Base-by-base conservation (phyloP, 2,329 filamentous ascomycete species). In the Colletotrichum tofieldiae region DNA sequence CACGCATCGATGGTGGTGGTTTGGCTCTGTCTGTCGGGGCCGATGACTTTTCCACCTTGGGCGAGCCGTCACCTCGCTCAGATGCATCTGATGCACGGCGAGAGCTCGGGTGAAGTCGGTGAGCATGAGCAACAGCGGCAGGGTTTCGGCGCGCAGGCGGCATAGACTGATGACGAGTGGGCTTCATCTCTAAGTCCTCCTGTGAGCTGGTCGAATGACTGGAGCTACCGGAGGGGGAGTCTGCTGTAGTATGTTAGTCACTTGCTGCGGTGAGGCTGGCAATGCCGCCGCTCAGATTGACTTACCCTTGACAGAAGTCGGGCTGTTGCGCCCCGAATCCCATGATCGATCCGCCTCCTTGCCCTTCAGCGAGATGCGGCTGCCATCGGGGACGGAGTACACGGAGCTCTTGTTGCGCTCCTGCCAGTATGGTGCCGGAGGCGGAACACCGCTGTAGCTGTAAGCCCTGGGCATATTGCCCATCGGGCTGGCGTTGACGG, bases 361-460 rank as follows among this genome's bases (percentile, higher is more conserved):
- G 49, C 85, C 84, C 77, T 86, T 86, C 43, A 78, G 67, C 6
- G 83, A 82, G 2, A 73, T 76, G 67, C 18, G 76, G 65, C 75
- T 63, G 37, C 76, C 72, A 23, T 78, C 77, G 0, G 78, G 76
- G 23, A 77, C 71, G 0, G 78, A 74, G 75, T 83, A 82, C 49
- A 78, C 74, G n/a, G 80, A 75, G 3, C 82, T 80, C 20, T 77
- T 79, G 54, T 73, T 76, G 29, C 77, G 76, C 29, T 78, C 75
- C 56, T 73, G 75, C 77, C 79, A 81, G 23, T 45, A 55, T n/a
- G 68, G 72, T 32, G 39, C 54, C 37, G 67, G 41, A 2, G 79
- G 76, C 0, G 83, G 80, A 37, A 83, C 78, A 74, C 82, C 83
- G 74, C 77, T 81, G 76, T 83, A 85, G 76, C 84, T 87, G 77